Base-by-base conservation (phyloP, 2,329 filamentous ascomycete species). In the Neocucurbitaria cava region DNA sequence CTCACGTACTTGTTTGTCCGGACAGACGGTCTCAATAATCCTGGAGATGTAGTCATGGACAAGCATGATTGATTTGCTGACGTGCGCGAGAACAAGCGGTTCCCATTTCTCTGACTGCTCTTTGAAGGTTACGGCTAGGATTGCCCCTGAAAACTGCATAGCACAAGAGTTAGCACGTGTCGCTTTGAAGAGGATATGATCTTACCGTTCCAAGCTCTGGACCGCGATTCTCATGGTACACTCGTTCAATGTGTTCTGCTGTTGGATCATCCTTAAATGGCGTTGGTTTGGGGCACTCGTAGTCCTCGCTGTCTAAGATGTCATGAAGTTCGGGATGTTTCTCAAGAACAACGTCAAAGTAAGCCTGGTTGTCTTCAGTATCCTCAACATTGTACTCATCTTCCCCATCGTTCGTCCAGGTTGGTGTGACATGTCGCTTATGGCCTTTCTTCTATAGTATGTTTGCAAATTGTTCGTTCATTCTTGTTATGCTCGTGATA, bases 101-200 rank as follows among this genome's bases (percentile, higher is more conserved):
- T 74, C 62, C 86, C 86, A 88, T 15, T 83, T 85, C 11, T 62
- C 56, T 0, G 85, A 80, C 52, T 88, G 85, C 30, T 81, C 78
- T 31, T 41, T 64, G 40, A 61, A 64, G 15, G 46, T 47, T n/a
- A 36, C 38, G 20, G 49, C 21, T 17, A 64, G 50, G 33, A 64
- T 64, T 4, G 58, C 23, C 10, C 58, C 54, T 7, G 35, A 44
- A 36, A 61, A 61, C 56, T 56, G 38, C 4, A 28, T 48, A 23
- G 2, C 23, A 28, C 17, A 43, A 31, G 7, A 18, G 42, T 35
- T 24, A 40, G 20, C 39, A 10, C 15, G 35, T 26, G 33, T 20
- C 17, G 20, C 11, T 31, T 18, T 20, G 24, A 38, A 18, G n/a
- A 13, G 28, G 6, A 20, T 42, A 13, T 26, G 18, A 2, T 24